Conservation (phyloP, 495 filamentous ascomycete genomes). For the Parathielavia hyrcaniae region DNA sequence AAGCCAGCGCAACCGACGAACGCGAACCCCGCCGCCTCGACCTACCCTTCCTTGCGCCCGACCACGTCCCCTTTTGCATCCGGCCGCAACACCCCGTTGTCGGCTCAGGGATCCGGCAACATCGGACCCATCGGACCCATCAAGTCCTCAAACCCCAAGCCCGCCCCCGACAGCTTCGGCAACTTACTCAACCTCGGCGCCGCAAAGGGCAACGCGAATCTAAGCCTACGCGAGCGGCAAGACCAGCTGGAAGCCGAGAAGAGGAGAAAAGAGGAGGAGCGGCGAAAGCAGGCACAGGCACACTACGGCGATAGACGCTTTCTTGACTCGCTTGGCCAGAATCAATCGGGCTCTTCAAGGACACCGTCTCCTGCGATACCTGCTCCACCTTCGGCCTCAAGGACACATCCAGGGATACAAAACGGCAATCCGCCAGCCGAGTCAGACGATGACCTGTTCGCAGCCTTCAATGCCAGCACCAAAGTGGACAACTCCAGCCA, state of each 20-base stretch:
- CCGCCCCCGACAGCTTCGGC: constrained; percentile 78
- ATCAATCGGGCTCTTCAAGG: constrained; percentile 28
- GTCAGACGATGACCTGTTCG: constrained; percentile 55
- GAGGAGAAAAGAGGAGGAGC: constrained; percentile 66
- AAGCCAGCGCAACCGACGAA: constrained; percentile 44
- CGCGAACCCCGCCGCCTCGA: constrained; percentile 42
- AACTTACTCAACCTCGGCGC: constrained; percentile 72
- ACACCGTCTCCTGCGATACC: constrained; percentile 36
- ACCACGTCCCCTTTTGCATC: constrained; percentile 55
- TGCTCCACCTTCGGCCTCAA: constrained; percentile 19
- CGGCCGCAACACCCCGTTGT: constrained; percentile 62
- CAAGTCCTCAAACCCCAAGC: constrained; percentile 54
- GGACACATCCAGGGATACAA: constrained; percentile 9
- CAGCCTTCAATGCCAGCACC: constrained; percentile 53
- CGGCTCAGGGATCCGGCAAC: constrained; percentile 48
- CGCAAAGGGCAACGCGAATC: constrained; percentile 59
- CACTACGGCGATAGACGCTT: constrained; percentile 68
- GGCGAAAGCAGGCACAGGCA: constrained; percentile 58
- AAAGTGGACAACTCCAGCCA: constrained; percentile 56
- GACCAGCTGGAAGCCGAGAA: constrained; percentile 72
- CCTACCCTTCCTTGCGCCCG: constrained; percentile 57
- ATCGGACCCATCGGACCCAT: no score
- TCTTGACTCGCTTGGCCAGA: constrained; percentile 59
- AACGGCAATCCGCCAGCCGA: constrained; percentile 31
- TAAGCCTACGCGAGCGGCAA: constrained; percentile 81